phyloP scores from a whole-genome alignment of 164 flowering plant species.

The grape (Vitis vinifera) region ASM3070453v1 NC_081823.1:9435501-9436000 shows the following conservation, averaged over 20 bases:
- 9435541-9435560: constrained; percentile 92
- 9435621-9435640: constrained; percentile 38
- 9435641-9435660: constrained; percentile 11
- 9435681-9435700: background rate
- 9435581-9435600: constrained; percentile 62
- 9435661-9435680: constrained; percentile 12
- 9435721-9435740: background rate
- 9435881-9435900: too few relatives aligned
- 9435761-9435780: constrained; percentile 1
- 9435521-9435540: constrained; percentile 94
- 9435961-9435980: too few relatives aligned
- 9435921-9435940: too few relatives aligned
- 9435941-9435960: too few relatives aligned
- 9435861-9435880: too few relatives aligned
- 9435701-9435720: constrained; percentile 2
- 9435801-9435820: background rate
- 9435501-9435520: constrained; percentile 99
- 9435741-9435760: background rate
- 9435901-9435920: too few relatives aligned
- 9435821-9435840: background rate
- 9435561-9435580: constrained; percentile 57
- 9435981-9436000: background rate
- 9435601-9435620: constrained; percentile 34
- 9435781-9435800: background rate
- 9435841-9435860: background rate